phyloP scores from a whole-genome alignment of 148 eudicot genomes.

The Cornus kousa region DNA sequence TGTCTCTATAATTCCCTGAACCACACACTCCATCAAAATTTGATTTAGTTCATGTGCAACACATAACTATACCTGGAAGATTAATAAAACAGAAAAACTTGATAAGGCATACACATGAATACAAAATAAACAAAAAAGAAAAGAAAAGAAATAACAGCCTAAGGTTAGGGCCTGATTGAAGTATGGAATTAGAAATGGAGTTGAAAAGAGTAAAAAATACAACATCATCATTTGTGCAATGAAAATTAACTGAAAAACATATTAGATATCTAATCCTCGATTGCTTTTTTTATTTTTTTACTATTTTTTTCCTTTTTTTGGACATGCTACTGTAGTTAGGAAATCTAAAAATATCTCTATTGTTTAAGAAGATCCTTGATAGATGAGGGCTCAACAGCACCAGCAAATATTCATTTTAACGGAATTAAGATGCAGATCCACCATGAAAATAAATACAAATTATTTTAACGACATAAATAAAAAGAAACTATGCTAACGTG shows the following conservation, averaged over 20 bases:
- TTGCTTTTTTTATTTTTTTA: background rate
- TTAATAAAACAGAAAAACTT: background rate
- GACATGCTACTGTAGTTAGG: background rate
- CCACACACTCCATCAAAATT: background rate
- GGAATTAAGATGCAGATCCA: background rate
- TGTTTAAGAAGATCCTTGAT: too few species aligned
- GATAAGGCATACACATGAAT: background rate
- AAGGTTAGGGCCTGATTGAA: background rate
- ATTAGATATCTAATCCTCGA: background rate
- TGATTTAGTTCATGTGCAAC: background rate
- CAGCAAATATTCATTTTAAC: too few species aligned
- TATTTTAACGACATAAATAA: too few species aligned
- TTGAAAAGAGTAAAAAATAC: background rate
- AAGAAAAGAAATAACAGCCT: too few species aligned
- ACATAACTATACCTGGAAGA: background rate
- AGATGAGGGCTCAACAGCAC: too few species aligned
- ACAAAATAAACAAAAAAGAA: too few species aligned
- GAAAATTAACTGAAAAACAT: background rate
- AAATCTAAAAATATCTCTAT: too few species aligned
- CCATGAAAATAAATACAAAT: background rate
- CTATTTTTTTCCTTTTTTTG: background rate
- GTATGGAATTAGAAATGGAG: background rate
- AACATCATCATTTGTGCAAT: background rate
- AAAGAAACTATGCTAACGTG: too few species aligned
- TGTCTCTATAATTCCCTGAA: slow-evolving; percentile 4